Conservation (phyloP, 2,329 filamentous ascomycete species). For the Penicillium sp. region DNA sequence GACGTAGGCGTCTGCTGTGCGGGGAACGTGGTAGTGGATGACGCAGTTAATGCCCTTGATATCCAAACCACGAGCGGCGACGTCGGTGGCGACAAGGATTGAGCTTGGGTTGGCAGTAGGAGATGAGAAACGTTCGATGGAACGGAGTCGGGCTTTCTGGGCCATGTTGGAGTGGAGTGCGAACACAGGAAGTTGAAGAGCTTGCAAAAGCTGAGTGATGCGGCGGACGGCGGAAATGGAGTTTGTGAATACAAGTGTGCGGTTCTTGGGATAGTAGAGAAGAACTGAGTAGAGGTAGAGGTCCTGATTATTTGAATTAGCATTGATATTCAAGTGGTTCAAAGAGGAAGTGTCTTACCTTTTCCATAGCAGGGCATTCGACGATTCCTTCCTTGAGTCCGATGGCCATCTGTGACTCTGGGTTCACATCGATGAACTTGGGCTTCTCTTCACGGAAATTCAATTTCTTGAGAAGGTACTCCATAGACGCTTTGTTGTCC, state of each 20-base stretch:
- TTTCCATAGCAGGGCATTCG: conserved; percentile 90
- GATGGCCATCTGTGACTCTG: conserved; percentile 81
- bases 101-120: conserved; percentile 54
- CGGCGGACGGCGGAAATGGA: conserved; percentile 90
- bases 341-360: conserved; percentile 52
- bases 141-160: conserved; percentile 91
- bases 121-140: conserved; percentile 81
- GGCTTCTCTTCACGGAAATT: conserved; percentile 82
- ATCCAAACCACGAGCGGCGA: conserved; percentile 90
- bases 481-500: conserved; percentile 77
- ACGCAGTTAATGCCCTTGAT: conserved; percentile 87
- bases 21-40: conserved; percentile 91
- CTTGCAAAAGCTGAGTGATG: conserved; percentile 77
- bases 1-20: conserved; percentile 88
- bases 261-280: conserved; percentile 74
- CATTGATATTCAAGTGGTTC: neutral
- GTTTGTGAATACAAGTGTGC: conserved; percentile 90
- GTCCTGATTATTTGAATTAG: conserved; percentile 53
- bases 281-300: conserved; percentile 88
- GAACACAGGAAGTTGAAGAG: conserved; percentile 71
- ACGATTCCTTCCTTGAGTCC: conserved; percentile 84
- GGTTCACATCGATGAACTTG: conserved; percentile 90
- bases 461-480: conserved; percentile 85
- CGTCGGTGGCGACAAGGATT: conserved; percentile 89
- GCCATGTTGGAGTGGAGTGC: conserved; percentile 91